phyloP scores from a whole-genome alignment of 1,284 basidiomycete species.

The Coniferiporia weirii region DNA sequence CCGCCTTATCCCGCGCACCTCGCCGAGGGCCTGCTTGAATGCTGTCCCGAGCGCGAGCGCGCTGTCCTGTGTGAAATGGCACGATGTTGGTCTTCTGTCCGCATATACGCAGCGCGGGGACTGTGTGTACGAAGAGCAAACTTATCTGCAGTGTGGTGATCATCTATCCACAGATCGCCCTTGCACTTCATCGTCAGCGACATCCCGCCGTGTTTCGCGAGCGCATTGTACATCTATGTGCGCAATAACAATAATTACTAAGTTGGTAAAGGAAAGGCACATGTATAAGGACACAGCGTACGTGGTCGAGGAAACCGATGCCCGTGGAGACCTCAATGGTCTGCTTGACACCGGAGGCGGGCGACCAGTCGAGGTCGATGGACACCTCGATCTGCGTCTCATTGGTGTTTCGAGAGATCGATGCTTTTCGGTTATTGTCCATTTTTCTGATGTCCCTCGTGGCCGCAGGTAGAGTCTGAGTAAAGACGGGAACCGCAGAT shows the following conservation, averaged over 20 bases:
- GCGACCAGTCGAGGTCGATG: conserved; percentile 78
- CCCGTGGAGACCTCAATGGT: conserved; percentile 87
- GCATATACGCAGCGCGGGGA: conserved; percentile 8
- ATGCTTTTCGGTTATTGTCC: conserved; percentile 55
- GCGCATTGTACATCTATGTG: conserved; percentile 86
- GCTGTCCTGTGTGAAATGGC: conserved; percentile 67
- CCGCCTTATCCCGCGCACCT: conserved; percentile 89
- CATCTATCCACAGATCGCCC: conserved; percentile 97
- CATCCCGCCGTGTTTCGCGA: conserved; percentile 93
- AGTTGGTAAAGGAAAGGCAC: neutral
- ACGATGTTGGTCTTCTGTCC: conserved; percentile 12
- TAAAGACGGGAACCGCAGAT: no score
- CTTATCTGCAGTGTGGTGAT: conserved; percentile 98
- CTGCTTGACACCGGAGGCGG: conserved; percentile 62
- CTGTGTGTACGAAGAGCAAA: conserved; percentile 22
- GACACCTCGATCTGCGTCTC: conserved; percentile 88
- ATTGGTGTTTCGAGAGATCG: conserved; percentile 81
- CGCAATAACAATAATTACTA: conserved; percentile 1
- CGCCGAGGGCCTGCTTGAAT: conserved; percentile 94
- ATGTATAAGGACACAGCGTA: conserved; percentile 41
- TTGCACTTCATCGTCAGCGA: conserved; percentile 87
- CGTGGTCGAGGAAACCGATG: conserved; percentile 98
- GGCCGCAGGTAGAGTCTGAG: no score
- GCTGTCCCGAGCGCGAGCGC: conserved; percentile 91
- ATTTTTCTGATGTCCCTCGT: conserved; percentile 26